phyloP scores from a whole-genome alignment of 352 stramenopile species.

The Saprolegnia diclina region DNA sequence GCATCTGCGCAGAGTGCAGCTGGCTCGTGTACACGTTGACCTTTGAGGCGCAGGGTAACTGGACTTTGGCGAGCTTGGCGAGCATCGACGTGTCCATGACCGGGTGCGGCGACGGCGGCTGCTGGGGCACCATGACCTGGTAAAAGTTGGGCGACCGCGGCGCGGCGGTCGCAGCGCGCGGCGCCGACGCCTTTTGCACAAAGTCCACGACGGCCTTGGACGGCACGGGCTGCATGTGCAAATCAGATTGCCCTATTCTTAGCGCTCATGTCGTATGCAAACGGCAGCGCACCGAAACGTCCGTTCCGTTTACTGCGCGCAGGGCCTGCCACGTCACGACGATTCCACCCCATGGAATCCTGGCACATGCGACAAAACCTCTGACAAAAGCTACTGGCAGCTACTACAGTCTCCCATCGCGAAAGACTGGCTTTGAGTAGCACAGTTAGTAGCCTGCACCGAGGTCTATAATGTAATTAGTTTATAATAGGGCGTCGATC shows the following conservation, averaged over 20 bases:
- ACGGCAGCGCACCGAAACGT: no score
- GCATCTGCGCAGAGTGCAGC: background rate
- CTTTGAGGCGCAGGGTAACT: background rate
- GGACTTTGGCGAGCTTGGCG: constrained; percentile 1
- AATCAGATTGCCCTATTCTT: no score
- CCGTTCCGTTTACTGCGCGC: no score
- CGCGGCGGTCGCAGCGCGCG: background rate
- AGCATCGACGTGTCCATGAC: background rate
- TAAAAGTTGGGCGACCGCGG: constrained; percentile 4
- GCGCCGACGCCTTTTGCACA: constrained; percentile 5
- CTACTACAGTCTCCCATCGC: no score
- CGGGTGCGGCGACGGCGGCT: background rate
- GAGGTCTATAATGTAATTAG: constrained; percentile 1
- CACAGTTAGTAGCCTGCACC: no score
- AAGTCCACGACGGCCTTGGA: constrained; percentile 23
- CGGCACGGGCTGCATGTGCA: background rate
- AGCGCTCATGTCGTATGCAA: no score
- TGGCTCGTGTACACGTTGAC: constrained; percentile 24
- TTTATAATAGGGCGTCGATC: background rate
- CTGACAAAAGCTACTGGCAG: no score
- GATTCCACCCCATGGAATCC: no score
- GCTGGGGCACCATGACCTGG: constrained; percentile 4
- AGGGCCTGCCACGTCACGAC: no score
- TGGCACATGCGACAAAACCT: no score
- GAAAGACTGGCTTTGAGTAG: no score